A percentile compares a stretch with the other conserved stretches of the same genome.
phyloP scores from a whole-genome alignment of 1,139 yeast species.

The Waltiozyma sp. region DNA sequence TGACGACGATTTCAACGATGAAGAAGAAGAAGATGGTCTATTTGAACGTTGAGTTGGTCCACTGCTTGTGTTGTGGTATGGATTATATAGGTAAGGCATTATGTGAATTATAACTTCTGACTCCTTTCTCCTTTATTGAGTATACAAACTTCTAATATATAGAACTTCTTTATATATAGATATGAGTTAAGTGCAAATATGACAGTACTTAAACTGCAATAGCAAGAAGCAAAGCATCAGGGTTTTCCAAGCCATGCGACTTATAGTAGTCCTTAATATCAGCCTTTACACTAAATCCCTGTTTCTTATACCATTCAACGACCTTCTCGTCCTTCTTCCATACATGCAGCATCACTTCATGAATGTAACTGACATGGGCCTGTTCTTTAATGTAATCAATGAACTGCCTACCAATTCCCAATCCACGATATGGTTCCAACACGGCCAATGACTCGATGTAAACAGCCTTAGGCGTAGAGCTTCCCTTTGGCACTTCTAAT shows the following conservation, averaged over 20 bases:
- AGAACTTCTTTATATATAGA: not conserved
- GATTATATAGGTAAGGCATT: too few species aligned
- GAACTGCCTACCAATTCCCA: constrained; percentile 53
- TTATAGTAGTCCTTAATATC: constrained; percentile 40
- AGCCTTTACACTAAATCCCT: constrained; percentile 39
- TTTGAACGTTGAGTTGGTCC: constrained; percentile 30
- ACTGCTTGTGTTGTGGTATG: too few species aligned
- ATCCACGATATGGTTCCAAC: constrained; percentile 43
- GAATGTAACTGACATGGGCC: constrained; percentile 42
- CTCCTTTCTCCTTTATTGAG: too few species aligned
- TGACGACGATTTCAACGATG: constrained; percentile 24
- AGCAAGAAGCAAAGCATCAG: constrained; percentile 33
- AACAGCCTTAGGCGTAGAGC: constrained; percentile 33
- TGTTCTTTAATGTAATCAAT: constrained; percentile 43
- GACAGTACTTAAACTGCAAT: constrained; percentile 19
- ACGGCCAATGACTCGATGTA: constrained; percentile 62
- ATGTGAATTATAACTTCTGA: too few species aligned
- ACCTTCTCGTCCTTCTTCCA: constrained; percentile 32
- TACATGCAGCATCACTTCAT: constrained; percentile 50
- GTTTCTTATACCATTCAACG: constrained; percentile 42
- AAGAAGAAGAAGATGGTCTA: constrained; percentile 29
- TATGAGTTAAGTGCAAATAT: not conserved
- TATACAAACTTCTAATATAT: too few species aligned
- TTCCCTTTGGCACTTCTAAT: constrained; percentile 32
- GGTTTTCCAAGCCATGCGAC: constrained; percentile 32